Percentiles rank a stretch among this genome's conserved stretches.
Evolutionary conservation across 345 rosid genomes (phyloP).

Genomic region (Eucalyptus cloeziana): DNA sequence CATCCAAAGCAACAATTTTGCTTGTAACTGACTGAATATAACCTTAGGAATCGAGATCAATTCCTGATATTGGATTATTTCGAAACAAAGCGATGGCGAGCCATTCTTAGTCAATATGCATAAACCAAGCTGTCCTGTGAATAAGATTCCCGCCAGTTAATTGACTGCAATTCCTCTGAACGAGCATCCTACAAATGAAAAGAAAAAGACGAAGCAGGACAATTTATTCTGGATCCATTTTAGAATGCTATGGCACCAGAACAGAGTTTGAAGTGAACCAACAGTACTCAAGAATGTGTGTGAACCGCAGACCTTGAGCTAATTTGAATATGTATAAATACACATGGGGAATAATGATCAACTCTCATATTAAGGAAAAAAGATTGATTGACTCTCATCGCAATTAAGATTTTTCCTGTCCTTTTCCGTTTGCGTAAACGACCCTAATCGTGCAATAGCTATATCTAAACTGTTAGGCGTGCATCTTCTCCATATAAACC

Average conservation of each 20-base stretch:
- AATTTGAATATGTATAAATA: not conserved
- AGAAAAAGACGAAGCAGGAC: not conserved
- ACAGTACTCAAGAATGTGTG: not conserved
- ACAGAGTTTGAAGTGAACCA: not conserved
- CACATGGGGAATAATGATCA: not conserved
- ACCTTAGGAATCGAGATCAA: no score
- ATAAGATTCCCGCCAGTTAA: not conserved
- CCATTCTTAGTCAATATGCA: not conserved
- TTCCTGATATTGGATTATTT: not conserved
- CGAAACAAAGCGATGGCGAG: not conserved
- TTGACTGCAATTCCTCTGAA: not conserved
- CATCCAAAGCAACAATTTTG: no score
- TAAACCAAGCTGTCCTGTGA: not conserved
- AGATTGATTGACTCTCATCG: not conserved
- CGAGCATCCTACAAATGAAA: not conserved
- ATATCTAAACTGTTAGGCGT: not conserved
- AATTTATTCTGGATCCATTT: not conserved
- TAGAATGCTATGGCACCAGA: not conserved
- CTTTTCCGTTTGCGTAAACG: not conserved
- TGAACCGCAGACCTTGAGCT: not conserved
- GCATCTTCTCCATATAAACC: not conserved
- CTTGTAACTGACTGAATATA: no score
- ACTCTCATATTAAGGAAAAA: not conserved
- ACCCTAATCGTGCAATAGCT: not conserved
- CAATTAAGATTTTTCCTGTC: not conserved